Evolutionary conservation across 148 eudicot genomes (phyloP), one percentile per base, ranked within the genome.

Genomic region (Arbutus unedo): DNA sequence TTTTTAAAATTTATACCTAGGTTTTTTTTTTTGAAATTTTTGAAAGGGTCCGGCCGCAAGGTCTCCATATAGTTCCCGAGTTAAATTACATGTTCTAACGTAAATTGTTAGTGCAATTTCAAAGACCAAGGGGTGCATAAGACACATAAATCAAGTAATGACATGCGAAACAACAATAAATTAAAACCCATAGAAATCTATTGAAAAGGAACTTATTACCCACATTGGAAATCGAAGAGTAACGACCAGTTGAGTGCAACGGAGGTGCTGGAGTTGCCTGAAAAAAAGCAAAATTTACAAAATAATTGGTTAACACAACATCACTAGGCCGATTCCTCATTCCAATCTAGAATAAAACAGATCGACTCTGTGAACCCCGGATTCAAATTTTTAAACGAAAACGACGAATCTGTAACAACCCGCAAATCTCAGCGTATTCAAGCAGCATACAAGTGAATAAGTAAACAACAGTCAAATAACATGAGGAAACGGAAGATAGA

Each of bases 151-250:
- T 19, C 25, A 18, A 62, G 31, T 16, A 19, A 62, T 6, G 8
- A 62, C n/a, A 16, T 62, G n/a, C 9, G 25, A n/a, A 6, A 7
- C 2, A n/a, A 19, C 11, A n/a, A 21, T 31, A 62, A 21, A 19
- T 62, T 50, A 6, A 50, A 7, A 50, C 53, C 9, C 54, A 8
- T 8, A 5, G 31, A 31, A 67, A 23, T 14, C 5, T 0, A 23
- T 10, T 43, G 25, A 67, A 67, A 25, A 31, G 8, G 41, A 6
- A 72, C 9, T 19, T 0, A 60, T 10, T 59, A 79, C 81, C 54
- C 71, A 79, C 81, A 79, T 79, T 79, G 10, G 72, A 15, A 79
- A 79, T 79, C 47, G 41, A 54, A 77, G 79, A 55, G 21, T 15
- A 54, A 60, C n/a, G 5, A 60, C 21, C 38, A 60, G 53, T 8